Evolutionary conservation across 2,329 filamentous ascomycete species (phyloP), one percentile per base, ranked within the genome.

Genomic region (Colletotrichum sp.): DNA sequence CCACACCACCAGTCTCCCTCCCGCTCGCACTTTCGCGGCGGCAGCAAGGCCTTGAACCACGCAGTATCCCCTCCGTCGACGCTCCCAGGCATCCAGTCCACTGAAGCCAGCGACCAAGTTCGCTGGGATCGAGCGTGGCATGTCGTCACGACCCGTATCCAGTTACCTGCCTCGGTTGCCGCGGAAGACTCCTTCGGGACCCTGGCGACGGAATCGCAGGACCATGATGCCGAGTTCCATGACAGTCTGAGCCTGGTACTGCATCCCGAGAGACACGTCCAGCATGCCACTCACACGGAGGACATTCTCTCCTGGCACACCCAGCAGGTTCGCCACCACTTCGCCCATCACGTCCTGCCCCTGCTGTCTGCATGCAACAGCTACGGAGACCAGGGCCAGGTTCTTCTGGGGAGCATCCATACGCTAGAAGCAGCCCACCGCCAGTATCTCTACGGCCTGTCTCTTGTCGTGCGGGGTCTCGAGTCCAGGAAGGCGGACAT

Each of bases 91-190:
- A 13, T 59, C 66, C 39, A 72, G 72, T 34, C 78, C 65, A n/a
- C 73, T 18, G 68, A 84, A 73, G 81, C 84, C 67, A 83, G 85
- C 76, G 88, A 92, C 78, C 92, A 93, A 83, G 86, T 88, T 70
- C 87, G 87, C 77, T 92, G 89, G 87, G 91, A 93, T 80, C 86
- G 89, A 77, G 90, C 92, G 74, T 93, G 92, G 92, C 90, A 92
- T 80, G 84, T 87, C 32, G 91, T 93, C 76, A 93, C 91, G 18
- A 87, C 89, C 34, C 86, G 86, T 39, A 89, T 93, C 62, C 87
- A 88, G 63, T 85, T 93, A 26, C 90, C 91, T 10, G 82, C 87
- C n/a, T 90, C 89, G 12, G 89, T 90, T 59, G 85, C 90, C 3
- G 87, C 85, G 9, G 89, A 91, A 80, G 89, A 91, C 79, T 89